phyloP scores from a whole-genome alignment of 352 stramenopile genomes.

The Pythium sukuiense region DNA sequence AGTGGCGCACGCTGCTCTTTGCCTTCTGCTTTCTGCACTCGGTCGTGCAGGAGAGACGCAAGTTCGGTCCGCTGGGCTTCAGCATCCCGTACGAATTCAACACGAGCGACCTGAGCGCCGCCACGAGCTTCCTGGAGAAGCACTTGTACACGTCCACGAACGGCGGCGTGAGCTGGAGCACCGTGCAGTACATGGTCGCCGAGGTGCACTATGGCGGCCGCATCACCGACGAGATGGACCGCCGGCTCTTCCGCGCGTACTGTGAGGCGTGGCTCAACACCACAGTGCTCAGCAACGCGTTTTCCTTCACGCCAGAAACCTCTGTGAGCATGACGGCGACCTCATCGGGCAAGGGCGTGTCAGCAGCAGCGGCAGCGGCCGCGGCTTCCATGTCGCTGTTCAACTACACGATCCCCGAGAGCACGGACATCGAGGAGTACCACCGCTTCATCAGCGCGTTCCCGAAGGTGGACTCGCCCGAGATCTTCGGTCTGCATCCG shows the following conservation, averaged over 20 bases:
- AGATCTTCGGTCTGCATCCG: constrained; percentile 79
- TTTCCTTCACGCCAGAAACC: constrained; percentile 70
- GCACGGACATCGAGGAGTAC: constrained; percentile 54
- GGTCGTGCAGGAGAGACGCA: constrained; percentile 69
- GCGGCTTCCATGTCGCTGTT: constrained; percentile 14
- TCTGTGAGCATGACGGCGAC: constrained; percentile 30
- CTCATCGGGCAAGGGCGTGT: constrained; percentile 4
- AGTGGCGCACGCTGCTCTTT: constrained; percentile 71
- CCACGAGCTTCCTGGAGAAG: constrained; percentile 67
- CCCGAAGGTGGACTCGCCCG: constrained; percentile 72
- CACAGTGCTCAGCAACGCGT: constrained; percentile 51
- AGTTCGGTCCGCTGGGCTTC: constrained; percentile 77
- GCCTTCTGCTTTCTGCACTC: constrained; percentile 78
- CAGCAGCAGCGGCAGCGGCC: not conserved
- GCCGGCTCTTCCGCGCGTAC: constrained; percentile 70
- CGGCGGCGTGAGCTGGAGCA: constrained; percentile 51
- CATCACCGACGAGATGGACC: constrained; percentile 81
- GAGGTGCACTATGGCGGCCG: constrained; percentile 82
- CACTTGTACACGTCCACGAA: constrained; percentile 61
- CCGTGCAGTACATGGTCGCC: constrained; percentile 81
- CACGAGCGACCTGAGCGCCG: constrained; percentile 60
- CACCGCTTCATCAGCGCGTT: constrained; percentile 61
- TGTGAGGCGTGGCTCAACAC: constrained; percentile 75
- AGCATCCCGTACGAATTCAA: constrained; percentile 83
- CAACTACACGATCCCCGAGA: constrained; percentile 32